Evolutionary conservation across 768 basidiomycete genomes (phyloP), one percentile per base, ranked within the genome.

Genomic region (Chalciporus sphaerocephalus): DNA sequence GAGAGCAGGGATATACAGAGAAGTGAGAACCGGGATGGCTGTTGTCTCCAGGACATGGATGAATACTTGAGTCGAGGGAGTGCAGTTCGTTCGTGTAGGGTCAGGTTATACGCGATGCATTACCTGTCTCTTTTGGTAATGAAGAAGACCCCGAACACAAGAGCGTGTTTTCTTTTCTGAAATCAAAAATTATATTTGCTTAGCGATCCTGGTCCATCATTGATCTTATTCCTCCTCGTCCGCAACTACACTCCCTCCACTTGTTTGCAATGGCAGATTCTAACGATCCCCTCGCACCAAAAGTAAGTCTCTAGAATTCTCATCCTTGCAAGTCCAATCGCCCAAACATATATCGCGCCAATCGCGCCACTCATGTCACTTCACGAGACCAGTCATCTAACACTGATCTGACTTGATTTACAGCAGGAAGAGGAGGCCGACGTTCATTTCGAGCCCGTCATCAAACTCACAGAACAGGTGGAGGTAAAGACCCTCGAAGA

Each of bases 401-500:
- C 38, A 33, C 56, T 62, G 58, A 58, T 65, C 60, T 60, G 47
- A 50, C 56, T 18, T 44, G 49, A 33, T 52, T 55, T 52, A 50
- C 38, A 58, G 58, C 60, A 73, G 58, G 77, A 81, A 49, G 92
- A 95, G 67, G 90, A 93, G 69, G 60, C 75, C 71, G 92, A 95
- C 69, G 79, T 80, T 56, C 88, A 93, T 57, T 98, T 92, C 69
- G 94, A 96, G 71, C 96, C 96, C 40, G 90, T 98, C 50, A 86
- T 96, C 74, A 90, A 82, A 70, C 88, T 98, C 69, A 95, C 92
- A 7, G 88, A 99, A 69, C 84, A 91, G 65, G 89, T 99, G 51
- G 90, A 93, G 65, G 86, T 84, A 46, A 94, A 94, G 81, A 98
- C 95, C 6, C 72, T 78, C 62, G 96, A 99, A 68, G 96, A 98